These are phyloP conservation scores for Pseudocercospora fuligena DNA, from an alignment of 2,329 filamentous ascomycete genomes.

Conservation along the genomic window DNA sequence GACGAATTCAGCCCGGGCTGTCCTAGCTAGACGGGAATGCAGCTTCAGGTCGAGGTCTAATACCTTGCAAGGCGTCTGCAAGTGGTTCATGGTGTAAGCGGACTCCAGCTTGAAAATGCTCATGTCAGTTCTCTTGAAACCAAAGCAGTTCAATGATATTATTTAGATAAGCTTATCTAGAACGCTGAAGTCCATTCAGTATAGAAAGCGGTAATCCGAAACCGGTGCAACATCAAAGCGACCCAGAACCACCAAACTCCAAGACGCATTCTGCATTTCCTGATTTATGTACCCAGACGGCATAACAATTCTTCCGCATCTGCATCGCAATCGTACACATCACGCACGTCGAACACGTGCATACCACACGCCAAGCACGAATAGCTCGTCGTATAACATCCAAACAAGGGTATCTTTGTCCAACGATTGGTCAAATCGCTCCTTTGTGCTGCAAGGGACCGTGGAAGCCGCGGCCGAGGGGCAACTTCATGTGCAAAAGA, in stretches of 20 bases:
- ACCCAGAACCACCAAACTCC: background rate
- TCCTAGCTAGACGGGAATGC: no score
- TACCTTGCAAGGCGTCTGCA: no score
- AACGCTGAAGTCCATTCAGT: no score
- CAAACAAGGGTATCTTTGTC: background rate
- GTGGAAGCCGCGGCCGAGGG: constrained; percentile 6
- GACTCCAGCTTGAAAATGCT: background rate
- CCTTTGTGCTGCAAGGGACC: background rate
- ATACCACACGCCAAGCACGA: background rate
- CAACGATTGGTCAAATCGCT: constrained; percentile 8
- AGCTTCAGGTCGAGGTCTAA: no score
- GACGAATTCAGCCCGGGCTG: no score
- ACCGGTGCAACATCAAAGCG: background rate
- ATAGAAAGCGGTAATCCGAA: background rate
- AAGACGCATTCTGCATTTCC: background rate
- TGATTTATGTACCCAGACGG: background rate
- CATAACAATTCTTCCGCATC: background rate
- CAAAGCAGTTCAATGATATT: background rate
- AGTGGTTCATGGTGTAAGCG: no score
- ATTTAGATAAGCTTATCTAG: no score
- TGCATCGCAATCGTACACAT: constrained; percentile 1
- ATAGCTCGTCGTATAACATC: constrained; percentile 2
- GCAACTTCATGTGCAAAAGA: background rate
- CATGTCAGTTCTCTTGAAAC: background rate
- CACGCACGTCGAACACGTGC: background rate